These are phyloP conservation scores for Phytophthora sp. DNA, from an alignment of 352 stramenopile genomes.

Conservation along the genomic window DNA sequence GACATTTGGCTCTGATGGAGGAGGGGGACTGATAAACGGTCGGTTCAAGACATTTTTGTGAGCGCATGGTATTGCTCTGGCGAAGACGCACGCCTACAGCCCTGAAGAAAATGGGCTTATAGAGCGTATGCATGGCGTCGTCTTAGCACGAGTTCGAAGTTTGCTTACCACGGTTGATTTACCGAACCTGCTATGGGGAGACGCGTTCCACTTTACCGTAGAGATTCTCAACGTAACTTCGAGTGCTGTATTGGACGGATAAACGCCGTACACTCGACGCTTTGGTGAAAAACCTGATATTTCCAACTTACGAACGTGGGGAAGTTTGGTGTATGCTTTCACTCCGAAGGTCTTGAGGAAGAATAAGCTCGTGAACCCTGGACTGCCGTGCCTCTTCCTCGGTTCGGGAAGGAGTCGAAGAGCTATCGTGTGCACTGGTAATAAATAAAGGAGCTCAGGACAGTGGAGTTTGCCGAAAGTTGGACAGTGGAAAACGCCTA, in stretches of 20 bases:
- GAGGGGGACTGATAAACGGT: not conserved
- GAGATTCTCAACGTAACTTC: not conserved
- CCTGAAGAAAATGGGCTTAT: conserved; percentile 5
- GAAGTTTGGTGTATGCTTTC: not conserved
- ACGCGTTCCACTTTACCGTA: conserved; percentile 5
- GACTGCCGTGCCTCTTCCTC: too few relatives aligned
- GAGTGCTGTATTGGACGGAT: not conserved
- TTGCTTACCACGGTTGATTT: not conserved
- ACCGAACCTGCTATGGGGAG: not conserved
- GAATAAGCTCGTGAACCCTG: not conserved
- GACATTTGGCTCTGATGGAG: not conserved
- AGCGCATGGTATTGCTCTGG: not conserved
- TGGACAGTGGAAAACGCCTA: too few relatives aligned
- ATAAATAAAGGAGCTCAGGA: too few relatives aligned
- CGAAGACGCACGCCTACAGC: conserved; percentile 1
- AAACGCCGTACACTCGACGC: not conserved
- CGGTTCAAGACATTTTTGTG: not conserved
- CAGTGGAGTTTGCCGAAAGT: too few relatives aligned
- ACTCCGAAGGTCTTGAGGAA: not conserved
- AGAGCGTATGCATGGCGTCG: conserved; percentile 11
- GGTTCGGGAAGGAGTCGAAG: too few relatives aligned
- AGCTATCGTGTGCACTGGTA: too few relatives aligned
- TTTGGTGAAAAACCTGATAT: not conserved
- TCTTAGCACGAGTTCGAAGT: not conserved
- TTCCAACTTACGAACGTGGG: not conserved